phyloP scores from a whole-genome alignment of 345 rosid species.

The Eucalyptus microcorys region DNA sequence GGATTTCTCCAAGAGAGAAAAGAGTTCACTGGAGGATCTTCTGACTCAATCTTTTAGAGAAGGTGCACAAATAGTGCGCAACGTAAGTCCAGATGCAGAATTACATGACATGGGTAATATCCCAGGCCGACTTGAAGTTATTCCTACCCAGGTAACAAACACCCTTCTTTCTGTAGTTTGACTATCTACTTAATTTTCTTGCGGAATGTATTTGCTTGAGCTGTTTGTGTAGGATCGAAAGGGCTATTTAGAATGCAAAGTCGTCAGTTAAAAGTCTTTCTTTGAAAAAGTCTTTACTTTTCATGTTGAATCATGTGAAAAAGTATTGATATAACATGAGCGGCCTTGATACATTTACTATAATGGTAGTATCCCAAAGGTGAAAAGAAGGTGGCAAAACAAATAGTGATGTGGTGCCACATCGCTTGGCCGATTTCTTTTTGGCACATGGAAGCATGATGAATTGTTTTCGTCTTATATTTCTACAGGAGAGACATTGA shows the following conservation, averaged over 20 bases:
- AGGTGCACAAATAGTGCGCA: slow-evolving; percentile 2
- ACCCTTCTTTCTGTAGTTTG: neutral
- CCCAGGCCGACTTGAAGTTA: slow-evolving; percentile 15
- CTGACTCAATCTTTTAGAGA: neutral
- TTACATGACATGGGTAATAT: neutral
- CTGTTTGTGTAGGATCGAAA: neutral
- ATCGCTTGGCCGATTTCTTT: neutral
- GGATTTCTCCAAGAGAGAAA: slow-evolving; percentile 39
- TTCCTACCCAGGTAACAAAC: slow-evolving; percentile 13
- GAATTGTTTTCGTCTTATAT: neutral
- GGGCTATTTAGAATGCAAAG: neutral
- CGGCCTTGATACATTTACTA: neutral
- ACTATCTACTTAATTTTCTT: neutral
- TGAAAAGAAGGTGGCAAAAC: neutral
- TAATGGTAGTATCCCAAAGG: neutral
- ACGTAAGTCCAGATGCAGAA: slow-evolving; percentile 1
- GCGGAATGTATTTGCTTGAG: neutral
- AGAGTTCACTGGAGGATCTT: slow-evolving; percentile 24
- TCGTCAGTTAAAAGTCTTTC: neutral
- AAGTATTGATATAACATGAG: neutral
- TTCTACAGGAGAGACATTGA: slow-evolving; percentile 17
- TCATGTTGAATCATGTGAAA: neutral
- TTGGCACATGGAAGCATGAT: neutral
- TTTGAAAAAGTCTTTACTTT: neutral
- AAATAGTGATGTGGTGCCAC: neutral